Percentiles rank a stretch among this genome's conserved stretches.
phyloP scores from a whole-genome alignment of 2,329 filamentous ascomycete species.

The Sporothrix humicola region DNA sequence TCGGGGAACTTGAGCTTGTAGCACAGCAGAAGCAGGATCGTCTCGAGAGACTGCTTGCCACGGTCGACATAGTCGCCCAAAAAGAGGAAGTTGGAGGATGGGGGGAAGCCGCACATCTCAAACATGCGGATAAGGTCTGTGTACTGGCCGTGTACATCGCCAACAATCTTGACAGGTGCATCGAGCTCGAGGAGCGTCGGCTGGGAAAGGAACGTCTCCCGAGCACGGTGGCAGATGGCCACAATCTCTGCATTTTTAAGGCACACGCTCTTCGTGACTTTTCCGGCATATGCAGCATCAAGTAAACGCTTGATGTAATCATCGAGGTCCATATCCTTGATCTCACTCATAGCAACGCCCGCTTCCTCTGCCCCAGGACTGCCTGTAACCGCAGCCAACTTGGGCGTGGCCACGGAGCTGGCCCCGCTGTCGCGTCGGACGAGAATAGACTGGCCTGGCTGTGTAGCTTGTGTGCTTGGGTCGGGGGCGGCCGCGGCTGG shows the following conservation, averaged over 20 bases:
- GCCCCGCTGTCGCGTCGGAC: slow-evolving; percentile 77
- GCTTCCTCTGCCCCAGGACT: slow-evolving; percentile 38
- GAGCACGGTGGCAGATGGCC: slow-evolving; percentile 86
- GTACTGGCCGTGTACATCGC: slow-evolving; percentile 95
- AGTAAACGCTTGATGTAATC: slow-evolving; percentile 95
- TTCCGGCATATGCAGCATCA: slow-evolving; percentile 93
- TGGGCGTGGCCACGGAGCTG: slow-evolving; percentile 63
- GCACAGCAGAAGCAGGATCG: slow-evolving; percentile 87
- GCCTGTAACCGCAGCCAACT: not conserved
- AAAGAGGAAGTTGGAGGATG: slow-evolving; percentile 89
- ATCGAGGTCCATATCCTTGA: slow-evolving; percentile 92
- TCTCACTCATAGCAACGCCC: slow-evolving; percentile 81
- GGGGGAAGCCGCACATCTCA: slow-evolving; percentile 97
- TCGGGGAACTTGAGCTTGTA: slow-evolving; percentile 98
- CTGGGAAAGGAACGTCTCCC: slow-evolving; percentile 89
- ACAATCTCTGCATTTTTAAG: slow-evolving; percentile 97
- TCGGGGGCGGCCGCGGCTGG: slow-evolving; percentile 67
- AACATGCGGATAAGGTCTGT: slow-evolving; percentile 96
- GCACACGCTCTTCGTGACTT: slow-evolving; percentile 96
- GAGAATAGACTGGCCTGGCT: slow-evolving; percentile 87
- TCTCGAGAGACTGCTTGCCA: slow-evolving; percentile 94
- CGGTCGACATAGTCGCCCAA: slow-evolving; percentile 96
- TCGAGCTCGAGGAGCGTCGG: slow-evolving; percentile 90
- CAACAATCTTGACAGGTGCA: slow-evolving; percentile 96
- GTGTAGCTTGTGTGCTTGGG: slow-evolving; percentile 60